These are phyloP conservation scores for Cryptococcus wingfieldii DNA, from an alignment of 1,284 basidiomycete species.

Conservation along the genomic window DNA sequence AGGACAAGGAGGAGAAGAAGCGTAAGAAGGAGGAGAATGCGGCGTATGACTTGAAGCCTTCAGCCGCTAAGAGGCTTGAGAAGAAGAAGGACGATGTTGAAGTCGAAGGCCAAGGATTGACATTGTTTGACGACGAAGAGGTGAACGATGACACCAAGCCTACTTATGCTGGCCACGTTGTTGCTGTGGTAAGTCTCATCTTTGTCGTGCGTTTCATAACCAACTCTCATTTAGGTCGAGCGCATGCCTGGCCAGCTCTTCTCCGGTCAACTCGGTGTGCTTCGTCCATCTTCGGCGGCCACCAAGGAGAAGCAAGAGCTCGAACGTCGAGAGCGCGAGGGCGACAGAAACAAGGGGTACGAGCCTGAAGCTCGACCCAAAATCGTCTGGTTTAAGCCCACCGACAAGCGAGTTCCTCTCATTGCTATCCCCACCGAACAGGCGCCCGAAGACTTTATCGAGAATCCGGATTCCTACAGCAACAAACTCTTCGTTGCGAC, in stretches of 20 bases:
- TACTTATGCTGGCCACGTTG: constrained; percentile 81
- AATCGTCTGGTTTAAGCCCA: constrained; percentile 99
- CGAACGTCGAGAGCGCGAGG: constrained; percentile 91
- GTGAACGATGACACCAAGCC: constrained; percentile 97
- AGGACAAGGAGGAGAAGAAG: constrained; percentile 99
- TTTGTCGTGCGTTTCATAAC: neutral
- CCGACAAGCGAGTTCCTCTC: constrained; percentile 96
- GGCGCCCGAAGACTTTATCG: constrained; percentile 92
- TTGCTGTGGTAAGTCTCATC: constrained; percentile 64
- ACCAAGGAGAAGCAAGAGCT: constrained; percentile 99
- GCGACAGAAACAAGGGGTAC: constrained; percentile 55
- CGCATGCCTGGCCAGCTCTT: constrained; percentile 98
- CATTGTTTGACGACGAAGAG: constrained; percentile 95
- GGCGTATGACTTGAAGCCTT: constrained; percentile 69
- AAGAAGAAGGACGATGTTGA: constrained; percentile 99
- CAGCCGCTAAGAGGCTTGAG: constrained; percentile 80
- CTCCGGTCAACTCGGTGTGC: constrained; percentile 90
- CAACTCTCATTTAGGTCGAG: constrained; percentile 56
- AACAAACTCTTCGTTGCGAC: constrained; percentile 94
- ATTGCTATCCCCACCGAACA: constrained; percentile 99
- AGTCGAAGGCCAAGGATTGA: constrained; percentile 95
- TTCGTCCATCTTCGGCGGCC: constrained; percentile 93
- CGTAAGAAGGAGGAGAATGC: constrained; percentile 98
- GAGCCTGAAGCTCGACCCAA: constrained; percentile 82
- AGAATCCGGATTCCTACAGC: constrained; percentile 84